Evolutionary conservation across 148 eudicot species (phyloP).

Genomic region (Heliosperma pusillum): DNA sequence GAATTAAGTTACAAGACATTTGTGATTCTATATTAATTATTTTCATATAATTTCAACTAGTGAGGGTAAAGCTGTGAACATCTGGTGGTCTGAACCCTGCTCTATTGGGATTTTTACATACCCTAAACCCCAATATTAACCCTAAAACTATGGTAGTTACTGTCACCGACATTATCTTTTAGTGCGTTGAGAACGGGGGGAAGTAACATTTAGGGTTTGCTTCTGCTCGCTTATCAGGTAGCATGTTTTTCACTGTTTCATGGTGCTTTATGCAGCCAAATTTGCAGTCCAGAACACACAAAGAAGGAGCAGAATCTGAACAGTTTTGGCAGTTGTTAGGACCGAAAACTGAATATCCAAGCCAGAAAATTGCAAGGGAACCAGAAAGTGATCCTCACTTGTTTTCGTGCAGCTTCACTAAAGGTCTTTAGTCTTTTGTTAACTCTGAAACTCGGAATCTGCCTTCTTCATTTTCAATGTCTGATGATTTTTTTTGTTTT

Average conservation of each 20-base stretch:
- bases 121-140: too few species aligned
- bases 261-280: conserved; percentile 65
- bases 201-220: not conserved
- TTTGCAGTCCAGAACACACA: conserved; percentile 66
- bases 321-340: conserved; percentile 90
- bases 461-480: conserved; percentile 15
- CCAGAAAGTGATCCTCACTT: conserved; percentile 87
- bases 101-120: too few species aligned
- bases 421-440: conserved; percentile 40
- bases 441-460: not conserved
- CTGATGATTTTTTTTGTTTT: conserved; percentile 24
- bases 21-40: too few species aligned
- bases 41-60: not conserved
- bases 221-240: not conserved
- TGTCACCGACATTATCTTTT: too few species aligned
- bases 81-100: not conserved
- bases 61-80: not conserved
- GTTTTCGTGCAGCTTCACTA: conserved; percentile 68
- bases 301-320: conserved; percentile 85
- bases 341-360: conserved; percentile 71
- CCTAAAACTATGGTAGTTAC: too few species aligned
- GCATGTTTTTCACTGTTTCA: not conserved
- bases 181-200: not conserved
- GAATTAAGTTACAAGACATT: too few species aligned
- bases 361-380: conserved; percentile 65